Evolutionary conservation across 768 basidiomycete genomes (phyloP).

Genomic region (Leccinum incarnatum): DNA sequence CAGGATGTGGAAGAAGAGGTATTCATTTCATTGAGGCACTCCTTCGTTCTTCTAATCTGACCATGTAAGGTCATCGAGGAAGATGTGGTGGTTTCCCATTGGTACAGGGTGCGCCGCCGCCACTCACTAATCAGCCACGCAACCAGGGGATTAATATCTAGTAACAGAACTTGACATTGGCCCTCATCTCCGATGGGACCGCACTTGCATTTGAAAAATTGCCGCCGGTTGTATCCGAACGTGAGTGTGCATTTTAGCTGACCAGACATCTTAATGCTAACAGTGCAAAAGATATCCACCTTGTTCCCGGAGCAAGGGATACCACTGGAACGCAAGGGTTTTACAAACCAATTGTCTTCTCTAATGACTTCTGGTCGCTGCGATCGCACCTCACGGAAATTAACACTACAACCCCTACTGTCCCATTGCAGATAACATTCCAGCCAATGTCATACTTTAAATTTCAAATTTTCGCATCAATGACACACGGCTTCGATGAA

Average conservation of each 20-base stretch:
- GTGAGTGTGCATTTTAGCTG: conserved; percentile 41
- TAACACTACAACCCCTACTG: conserved; percentile 72
- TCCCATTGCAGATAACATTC: conserved; percentile 82
- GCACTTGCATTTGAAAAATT: conserved; percentile 52
- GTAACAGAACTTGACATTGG: conserved; percentile 79
- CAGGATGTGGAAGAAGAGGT: conserved; percentile 53
- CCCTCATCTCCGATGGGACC: conserved; percentile 72
- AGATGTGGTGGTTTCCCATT: conserved; percentile 76
- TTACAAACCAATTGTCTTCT: conserved; percentile 87
- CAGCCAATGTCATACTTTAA: conserved; percentile 85
- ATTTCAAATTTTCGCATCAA: conserved; percentile 81
- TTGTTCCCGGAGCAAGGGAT: conserved; percentile 61
- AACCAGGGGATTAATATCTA: conserved; percentile 3
- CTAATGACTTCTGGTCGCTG: conserved; percentile 95
- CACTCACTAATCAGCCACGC: background rate
- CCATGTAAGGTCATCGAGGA: conserved; percentile 33
- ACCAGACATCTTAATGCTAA: conserved; percentile 5
- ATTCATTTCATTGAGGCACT: conserved; percentile 5
- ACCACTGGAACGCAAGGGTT: conserved; percentile 60
- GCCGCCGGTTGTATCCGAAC: conserved; percentile 57
- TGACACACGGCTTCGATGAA: conserved; percentile 86
- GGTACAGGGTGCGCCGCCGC: conserved; percentile 58
- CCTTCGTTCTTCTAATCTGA: conserved; percentile 11
- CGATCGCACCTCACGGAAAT: conserved; percentile 80
- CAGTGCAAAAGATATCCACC: conserved; percentile 52